Percentiles rank a stretch among this genome's conserved stretches.
Conservation (phyloP, 306 rosid species). For the Glycine latifolia region DNA sequence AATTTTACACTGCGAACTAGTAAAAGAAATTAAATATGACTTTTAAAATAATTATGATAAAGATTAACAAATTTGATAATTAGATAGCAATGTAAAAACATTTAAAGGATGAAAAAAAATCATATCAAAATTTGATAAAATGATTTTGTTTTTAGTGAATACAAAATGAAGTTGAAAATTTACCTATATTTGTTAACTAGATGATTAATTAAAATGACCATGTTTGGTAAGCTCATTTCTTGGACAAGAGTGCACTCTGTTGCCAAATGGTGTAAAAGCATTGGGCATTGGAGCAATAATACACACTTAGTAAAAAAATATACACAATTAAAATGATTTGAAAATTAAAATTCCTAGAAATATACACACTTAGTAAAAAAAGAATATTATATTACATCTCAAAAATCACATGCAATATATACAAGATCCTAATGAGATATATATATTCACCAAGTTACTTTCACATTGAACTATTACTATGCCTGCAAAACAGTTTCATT, state of each 20-base stretch:
- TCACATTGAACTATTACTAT: slow-evolving; percentile 55
- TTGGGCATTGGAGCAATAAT: slow-evolving; percentile 65
- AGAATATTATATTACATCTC: neutral
- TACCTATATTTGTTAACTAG: slow-evolving; percentile 79
- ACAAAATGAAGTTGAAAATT: neutral
- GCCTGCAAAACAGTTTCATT: slow-evolving; percentile 54
- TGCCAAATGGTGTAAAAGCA: slow-evolving; percentile 94
- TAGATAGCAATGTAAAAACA: no score
- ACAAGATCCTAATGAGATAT: slow-evolving; percentile 11
- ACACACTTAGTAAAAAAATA: neutral
- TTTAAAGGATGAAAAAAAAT: no score
- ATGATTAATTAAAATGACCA: slow-evolving; percentile 74
- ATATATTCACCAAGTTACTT: slow-evolving; percentile 1
- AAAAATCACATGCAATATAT: slow-evolving; percentile 65
- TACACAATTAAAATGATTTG: slow-evolving; percentile 1
- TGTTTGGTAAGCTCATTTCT: slow-evolving; percentile 91
- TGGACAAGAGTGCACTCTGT: slow-evolving; percentile 86
- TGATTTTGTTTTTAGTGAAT: neutral
- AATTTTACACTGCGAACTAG: no score
- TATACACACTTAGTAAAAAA: neutral
- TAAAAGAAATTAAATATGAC: no score
- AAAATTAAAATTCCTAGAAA: slow-evolving; percentile 12
- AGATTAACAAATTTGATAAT: no score
- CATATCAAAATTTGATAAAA: no score
- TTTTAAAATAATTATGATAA: no score